Evolutionary conservation across 2,329 filamentous ascomycete species (phyloP), one percentile per base, ranked within the genome.

Genomic region (Aspergillus alliaceus): DNA sequence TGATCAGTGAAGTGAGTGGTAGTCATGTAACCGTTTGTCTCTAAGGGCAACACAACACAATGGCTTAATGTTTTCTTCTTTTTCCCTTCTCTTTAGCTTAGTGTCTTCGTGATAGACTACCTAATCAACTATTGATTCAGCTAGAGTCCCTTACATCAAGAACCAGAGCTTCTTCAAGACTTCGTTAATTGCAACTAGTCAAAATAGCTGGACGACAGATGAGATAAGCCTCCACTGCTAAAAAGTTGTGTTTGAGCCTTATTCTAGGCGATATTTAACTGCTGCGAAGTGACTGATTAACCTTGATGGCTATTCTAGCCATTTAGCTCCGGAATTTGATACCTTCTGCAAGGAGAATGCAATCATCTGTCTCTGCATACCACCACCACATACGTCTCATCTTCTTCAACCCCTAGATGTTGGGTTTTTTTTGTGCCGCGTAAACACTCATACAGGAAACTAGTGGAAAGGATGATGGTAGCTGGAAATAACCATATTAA

Each of bases 321-420:
- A 57, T 48, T 20, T 20, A 9, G 53, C 44, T 53, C 18, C 49
- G 7, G 24, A 57, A 22, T 57, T 57, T 34, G 24, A 57, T 40
- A 9, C n/a, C 6, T 20, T 37, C n/a, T 37, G 34, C n/a, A 18
- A n/a, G n/a, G n/a, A n/a, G n/a, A n/a, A n/a, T n/a, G n/a, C n/a
- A n/a, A n/a, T n/a, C n/a, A n/a, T n/a, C 15, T 37, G 34, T 37
- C 34, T n/a, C 34, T 37, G 34, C 15, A 37, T 37, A 6, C n/a
- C 34, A 6, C 15, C 34, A 7, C n/a, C n/a, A n/a, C n/a, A 37
- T 37, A 6, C 34, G 8, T 37, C 34, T n/a, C 34, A 37, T 7
- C 34, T 37, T 9, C 34, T 37, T 6, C 34, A 37, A 37, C 34
- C 34, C 2, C 34, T 37, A n/a, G n/a, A 37, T 37, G 5, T 37